phyloP scores from a whole-genome alignment of 345 rosid genomes.

The Aquilaria malaccensis region DNA sequence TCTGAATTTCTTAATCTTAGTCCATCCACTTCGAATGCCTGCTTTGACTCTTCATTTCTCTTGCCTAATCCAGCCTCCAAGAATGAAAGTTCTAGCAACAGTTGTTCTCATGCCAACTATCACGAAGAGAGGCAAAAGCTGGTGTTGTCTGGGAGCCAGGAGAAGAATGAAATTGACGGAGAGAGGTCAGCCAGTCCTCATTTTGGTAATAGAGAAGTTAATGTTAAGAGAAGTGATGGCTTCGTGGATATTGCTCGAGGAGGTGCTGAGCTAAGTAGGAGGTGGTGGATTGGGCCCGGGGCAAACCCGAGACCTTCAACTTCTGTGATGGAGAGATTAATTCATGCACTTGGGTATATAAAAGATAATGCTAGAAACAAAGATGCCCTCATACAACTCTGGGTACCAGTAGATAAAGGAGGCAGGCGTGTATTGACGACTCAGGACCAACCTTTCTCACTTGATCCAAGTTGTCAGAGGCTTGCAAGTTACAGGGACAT shows the following conservation, averaged over 20 bases:
- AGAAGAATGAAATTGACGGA: slow-evolving; percentile 23
- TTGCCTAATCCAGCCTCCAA: slow-evolving; percentile 38
- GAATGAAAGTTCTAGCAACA: slow-evolving; percentile 20
- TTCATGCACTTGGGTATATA: slow-evolving; percentile 54
- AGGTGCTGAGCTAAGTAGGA: slow-evolving; percentile 31
- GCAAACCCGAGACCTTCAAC: slow-evolving; percentile 27
- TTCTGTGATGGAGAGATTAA: slow-evolving; percentile 62
- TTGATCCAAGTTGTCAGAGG: slow-evolving; percentile 44
- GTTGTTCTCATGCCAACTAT: slow-evolving; percentile 22
- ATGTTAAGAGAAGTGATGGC: slow-evolving; percentile 4
- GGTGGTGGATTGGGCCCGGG: slow-evolving; percentile 79
- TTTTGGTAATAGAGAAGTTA: slow-evolving; percentile 13
- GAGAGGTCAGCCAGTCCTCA: slow-evolving; percentile 19
- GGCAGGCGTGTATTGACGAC: slow-evolving; percentile 59
- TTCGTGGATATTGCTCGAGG: slow-evolving; percentile 17
- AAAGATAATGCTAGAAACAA: slow-evolving; percentile 50
- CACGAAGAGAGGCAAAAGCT: slow-evolving; percentile 30
- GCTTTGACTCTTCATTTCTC: slow-evolving; percentile 35
- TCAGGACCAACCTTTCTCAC: slow-evolving; percentile 60
- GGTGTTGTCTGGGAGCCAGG: slow-evolving; percentile 14
- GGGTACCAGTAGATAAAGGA: slow-evolving; percentile 81
- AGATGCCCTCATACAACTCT: slow-evolving; percentile 72
- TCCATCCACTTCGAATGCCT: slow-evolving; percentile 32
- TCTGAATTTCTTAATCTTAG: slow-evolving; percentile 55
- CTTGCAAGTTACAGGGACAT: slow-evolving; percentile 72